These are phyloP conservation scores for Hanseniaspora occidentalis DNA, from an alignment of 805 yeast species.

Conservation along the genomic window DNA sequence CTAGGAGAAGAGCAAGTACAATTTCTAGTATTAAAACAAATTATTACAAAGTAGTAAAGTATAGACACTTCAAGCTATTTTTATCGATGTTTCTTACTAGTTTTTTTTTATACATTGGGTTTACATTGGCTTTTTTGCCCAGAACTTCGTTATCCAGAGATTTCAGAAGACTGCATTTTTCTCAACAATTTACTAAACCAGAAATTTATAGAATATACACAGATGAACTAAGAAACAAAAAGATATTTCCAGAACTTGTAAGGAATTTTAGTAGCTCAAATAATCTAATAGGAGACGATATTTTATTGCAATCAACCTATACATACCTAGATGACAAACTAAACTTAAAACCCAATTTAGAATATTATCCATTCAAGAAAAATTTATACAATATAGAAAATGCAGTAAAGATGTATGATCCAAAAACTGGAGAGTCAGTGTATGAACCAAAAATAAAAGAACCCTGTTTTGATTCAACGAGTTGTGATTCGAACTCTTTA, in stretches of 20 bases:
- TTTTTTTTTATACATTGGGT: constrained; percentile 27
- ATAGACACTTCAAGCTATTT: constrained; percentile 21
- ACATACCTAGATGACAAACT: constrained; percentile 33
- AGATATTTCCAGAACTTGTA: constrained; percentile 19
- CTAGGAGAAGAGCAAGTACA: constrained; percentile 20
- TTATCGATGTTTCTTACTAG: constrained; percentile 13
- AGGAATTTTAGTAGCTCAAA: constrained; percentile 10
- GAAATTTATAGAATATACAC: constrained; percentile 59
- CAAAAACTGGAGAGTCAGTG: constrained; percentile 22
- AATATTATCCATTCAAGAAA: constrained; percentile 45
- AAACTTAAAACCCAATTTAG: constrained; percentile 39
- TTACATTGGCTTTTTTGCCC: constrained; percentile 66
- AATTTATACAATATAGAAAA: constrained; percentile 36
- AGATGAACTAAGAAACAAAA: constrained; percentile 23
- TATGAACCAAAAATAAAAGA: constrained; percentile 42
- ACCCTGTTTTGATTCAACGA: constrained; percentile 29
- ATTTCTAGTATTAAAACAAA: constrained; percentile 20
- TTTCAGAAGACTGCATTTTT: constrained; percentile 54
- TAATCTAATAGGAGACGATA: constrained; percentile 33
- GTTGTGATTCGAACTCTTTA: constrained; percentile 33
- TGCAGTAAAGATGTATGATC: constrained; percentile 23
- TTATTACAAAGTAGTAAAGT: constrained; percentile 16
- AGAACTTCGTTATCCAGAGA: constrained; percentile 76
- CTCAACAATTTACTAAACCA: constrained; percentile 46
- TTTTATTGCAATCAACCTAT: constrained; percentile 36